These are phyloP conservation scores for Garcia nutans DNA, from an alignment of 345 rosid species.

Conservation along the genomic window DNA sequence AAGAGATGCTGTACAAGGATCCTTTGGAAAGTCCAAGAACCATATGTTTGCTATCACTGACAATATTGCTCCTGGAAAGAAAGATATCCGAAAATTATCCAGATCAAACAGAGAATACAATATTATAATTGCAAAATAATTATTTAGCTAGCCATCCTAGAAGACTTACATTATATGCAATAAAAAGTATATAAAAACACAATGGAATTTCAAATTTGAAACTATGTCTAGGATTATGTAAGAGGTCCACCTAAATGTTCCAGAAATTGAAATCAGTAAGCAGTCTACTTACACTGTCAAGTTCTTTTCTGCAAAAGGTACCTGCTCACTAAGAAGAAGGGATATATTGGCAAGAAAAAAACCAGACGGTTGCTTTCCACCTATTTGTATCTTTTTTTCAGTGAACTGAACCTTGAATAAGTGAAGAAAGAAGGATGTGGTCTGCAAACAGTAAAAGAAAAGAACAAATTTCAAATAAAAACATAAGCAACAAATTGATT, in stretches of 20 bases:
- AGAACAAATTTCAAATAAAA: neutral
- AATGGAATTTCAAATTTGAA: neutral
- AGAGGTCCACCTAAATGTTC: neutral
- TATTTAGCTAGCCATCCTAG: neutral
- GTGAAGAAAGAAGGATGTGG: slow-evolving; percentile 80
- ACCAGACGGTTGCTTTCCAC: slow-evolving; percentile 77
- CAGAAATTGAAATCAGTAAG: neutral
- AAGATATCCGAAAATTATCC: slow-evolving; percentile 16
- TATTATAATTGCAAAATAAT: neutral
- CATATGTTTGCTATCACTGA: slow-evolving; percentile 52
- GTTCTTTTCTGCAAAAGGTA: slow-evolving; percentile 68
- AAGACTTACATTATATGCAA: neutral
- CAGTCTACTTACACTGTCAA: slow-evolving; percentile 68
- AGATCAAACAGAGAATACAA: slow-evolving; percentile 14
- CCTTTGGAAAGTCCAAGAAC: slow-evolving; percentile 89
- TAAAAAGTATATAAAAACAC: neutral
- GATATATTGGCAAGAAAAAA: slow-evolving; percentile 61
- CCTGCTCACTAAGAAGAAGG: slow-evolving; percentile 74
- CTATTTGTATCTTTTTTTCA: slow-evolving; percentile 60
- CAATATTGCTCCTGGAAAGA: slow-evolving; percentile 79
- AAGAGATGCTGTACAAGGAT: slow-evolving; percentile 72
- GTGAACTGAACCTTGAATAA: slow-evolving; percentile 78
- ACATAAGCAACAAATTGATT: neutral
- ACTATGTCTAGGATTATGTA: neutral
- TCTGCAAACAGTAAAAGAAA: slow-evolving; percentile 48